Base-by-base conservation (phyloP, 2,329 filamentous ascomycete species). In the Biscogniauxia mediterranea region DNA sequence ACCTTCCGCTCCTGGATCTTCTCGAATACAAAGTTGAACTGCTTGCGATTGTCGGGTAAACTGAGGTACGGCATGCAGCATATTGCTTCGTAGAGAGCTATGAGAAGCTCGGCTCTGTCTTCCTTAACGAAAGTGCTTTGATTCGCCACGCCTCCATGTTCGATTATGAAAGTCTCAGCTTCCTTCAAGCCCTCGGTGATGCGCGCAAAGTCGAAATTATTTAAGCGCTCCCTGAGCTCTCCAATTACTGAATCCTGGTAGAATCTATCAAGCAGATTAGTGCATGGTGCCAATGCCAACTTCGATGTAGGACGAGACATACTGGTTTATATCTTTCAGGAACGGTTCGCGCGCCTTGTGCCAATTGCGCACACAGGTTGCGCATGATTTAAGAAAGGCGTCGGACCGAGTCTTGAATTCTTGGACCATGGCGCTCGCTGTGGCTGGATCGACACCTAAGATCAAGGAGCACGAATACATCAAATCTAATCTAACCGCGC, bases 81-180 rank as follows among this genome's bases (percentile, higher is more conserved):
- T 56, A 98, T 79, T 0, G 90, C 89, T 74, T 98, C 94, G 69
- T 96, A 97, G 28, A 98, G 85, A 11, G 92, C 89, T 61, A 95
- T 85, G 56, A 96, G 84, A 6, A 91, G 86, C 26, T 85, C 79
- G 1, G 83, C 78, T 26, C 84, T 77, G 6, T 81, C 73, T 20
- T 78, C 76, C 26, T 77, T 75, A 52, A 77, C 71, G 59, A 81
- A 76, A 7, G 73, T 75, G 57, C 67, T 71, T 52, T 78, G 76
- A 66, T 78, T 75, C n/a, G 77, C 75, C 38, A 72, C 69, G 42
- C 76, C 71, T 2, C 73, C 71, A 23, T 76, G 76, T 2, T 74
- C 67, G 53, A 78, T 76, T 50, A 89, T 81, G 56, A 83, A 82
- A 1, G 80, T 71, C 56, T 82, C 80, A 1, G 87, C 87, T 67